phyloP scores from a whole-genome alignment of 768 basidiomycete genomes.

The Daedalea quercina region DNA sequence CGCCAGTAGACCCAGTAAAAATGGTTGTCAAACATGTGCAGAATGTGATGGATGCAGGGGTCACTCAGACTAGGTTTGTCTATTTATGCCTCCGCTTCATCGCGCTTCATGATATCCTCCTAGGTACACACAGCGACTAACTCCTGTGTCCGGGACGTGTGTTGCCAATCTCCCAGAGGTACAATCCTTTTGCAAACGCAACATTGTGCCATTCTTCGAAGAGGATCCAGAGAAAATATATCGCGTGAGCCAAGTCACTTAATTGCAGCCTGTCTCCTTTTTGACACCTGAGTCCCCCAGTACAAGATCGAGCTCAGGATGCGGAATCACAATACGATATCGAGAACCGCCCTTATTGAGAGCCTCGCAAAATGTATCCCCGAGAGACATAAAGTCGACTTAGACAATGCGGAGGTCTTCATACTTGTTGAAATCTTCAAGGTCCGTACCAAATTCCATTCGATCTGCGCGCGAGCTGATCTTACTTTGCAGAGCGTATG shows the following conservation, averaged over 20 bases:
- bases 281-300: slow-evolving; percentile 28
- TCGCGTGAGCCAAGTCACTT: slow-evolving; percentile 32
- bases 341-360: slow-evolving; percentile 54
- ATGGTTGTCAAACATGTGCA: slow-evolving; percentile 59
- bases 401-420: slow-evolving; percentile 64
- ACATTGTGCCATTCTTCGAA: slow-evolving; percentile 48
- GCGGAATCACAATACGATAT: slow-evolving; percentile 70
- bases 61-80: slow-evolving; percentile 56
- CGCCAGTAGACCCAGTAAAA: slow-evolving; percentile 71
- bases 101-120: not conserved
- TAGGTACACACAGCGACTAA: slow-evolving; percentile 65
- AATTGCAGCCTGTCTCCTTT: not conserved
- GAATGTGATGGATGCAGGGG: slow-evolving; percentile 54
- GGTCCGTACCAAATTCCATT: slow-evolving; percentile 30
- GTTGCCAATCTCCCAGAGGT: slow-evolving; percentile 68
- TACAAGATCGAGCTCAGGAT: slow-evolving; percentile 77
- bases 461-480: not conserved
- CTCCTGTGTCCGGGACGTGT: slow-evolving; percentile 64
- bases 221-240: slow-evolving; percentile 37
- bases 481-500: slow-evolving; percentile 50
- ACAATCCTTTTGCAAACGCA: slow-evolving; percentile 46
- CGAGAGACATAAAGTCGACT: slow-evolving; percentile 55
- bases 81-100: not conserved
- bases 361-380: slow-evolving; percentile 69
- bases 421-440: slow-evolving; percentile 82